phyloP scores from a whole-genome alignment of 768 basidiomycete genomes.

The Daedaleopsis nitida region DNA sequence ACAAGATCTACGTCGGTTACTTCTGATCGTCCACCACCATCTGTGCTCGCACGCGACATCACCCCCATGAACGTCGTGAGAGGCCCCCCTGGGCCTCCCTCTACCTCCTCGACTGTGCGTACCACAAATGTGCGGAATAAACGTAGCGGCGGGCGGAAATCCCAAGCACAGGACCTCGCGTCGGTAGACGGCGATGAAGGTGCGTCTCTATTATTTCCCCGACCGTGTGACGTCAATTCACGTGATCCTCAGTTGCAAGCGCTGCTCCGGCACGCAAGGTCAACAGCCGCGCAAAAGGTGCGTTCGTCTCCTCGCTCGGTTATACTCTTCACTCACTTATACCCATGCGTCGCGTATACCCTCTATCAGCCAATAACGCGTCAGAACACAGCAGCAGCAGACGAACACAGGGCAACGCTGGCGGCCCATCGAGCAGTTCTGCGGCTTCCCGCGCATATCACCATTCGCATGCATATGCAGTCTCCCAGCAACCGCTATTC shows the following conservation, averaged over 20 bases:
- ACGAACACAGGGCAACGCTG: conserved; percentile 47
- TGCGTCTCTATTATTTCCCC: conserved; percentile 32
- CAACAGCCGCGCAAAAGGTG: conserved; percentile 43
- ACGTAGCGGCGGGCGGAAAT: conserved; percentile 33
- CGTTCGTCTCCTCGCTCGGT: conserved; percentile 25
- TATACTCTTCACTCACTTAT: conserved; percentile 23
- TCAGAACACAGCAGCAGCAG: conserved; percentile 49
- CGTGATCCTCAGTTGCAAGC: conserved; percentile 40
- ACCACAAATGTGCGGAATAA: conserved; percentile 31
- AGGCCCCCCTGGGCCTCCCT: conserved; percentile 16
- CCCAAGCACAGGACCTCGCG: conserved; percentile 31
- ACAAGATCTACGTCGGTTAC: conserved; percentile 74
- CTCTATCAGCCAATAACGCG: conserved; percentile 31
- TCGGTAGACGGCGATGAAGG: conserved; percentile 65
- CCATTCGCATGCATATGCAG: conserved; percentile 77
- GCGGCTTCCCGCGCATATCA: conserved; percentile 63
- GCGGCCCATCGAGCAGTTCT: conserved; percentile 32
- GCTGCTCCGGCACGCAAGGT: conserved; percentile 33
- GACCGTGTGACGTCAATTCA: conserved; percentile 32
- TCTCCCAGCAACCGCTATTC: conserved; percentile 75
- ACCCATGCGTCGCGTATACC: conserved; percentile 14
- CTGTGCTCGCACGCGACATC: conserved; percentile 26
- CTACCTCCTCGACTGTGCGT: conserved; percentile 25
- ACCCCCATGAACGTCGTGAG: conserved; percentile 35
- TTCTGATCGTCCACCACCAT: conserved; percentile 57